A percentile compares a stretch with the other conserved stretches of the same genome.
Evolutionary conservation across 106 monocot genomes (phyloP).

Genomic region (Dioscorea zingiberensis): DNA sequence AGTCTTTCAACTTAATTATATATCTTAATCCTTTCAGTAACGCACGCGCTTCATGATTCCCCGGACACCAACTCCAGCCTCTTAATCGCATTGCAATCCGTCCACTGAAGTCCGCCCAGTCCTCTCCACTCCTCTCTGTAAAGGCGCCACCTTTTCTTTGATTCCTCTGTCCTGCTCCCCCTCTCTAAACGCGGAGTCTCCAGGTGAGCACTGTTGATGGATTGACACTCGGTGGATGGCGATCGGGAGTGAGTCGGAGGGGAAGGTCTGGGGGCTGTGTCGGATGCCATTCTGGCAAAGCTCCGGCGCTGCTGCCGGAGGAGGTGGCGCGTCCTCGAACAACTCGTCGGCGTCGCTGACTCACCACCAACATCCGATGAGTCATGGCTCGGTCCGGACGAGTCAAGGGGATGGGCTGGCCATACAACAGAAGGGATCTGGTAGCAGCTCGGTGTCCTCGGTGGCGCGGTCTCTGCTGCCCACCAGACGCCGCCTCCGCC

Average conservation of each 20-base stretch:
- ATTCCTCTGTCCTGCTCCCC: neutral
- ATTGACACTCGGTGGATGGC: conserved; percentile 29
- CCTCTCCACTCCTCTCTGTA: neutral
- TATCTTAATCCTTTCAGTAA: neutral
- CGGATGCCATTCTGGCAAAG: conserved; percentile 70
- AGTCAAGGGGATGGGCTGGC: conserved; percentile 5
- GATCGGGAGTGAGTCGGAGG: conserved; percentile 13
- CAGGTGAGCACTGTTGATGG: neutral
- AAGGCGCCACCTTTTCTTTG: neutral
- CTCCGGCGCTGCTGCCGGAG: conserved; percentile 5
- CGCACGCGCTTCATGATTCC: neutral
- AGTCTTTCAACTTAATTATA: too few relatives aligned
- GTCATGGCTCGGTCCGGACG: neutral
- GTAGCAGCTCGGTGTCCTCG: conserved; percentile 3
- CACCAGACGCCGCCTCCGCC: conserved; percentile 29
- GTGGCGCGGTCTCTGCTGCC: conserved; percentile 38
- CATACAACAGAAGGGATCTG: neutral
- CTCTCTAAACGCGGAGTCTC: neutral
- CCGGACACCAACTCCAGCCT: neutral
- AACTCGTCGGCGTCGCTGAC: conserved; percentile 29
- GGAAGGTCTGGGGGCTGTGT: conserved; percentile 48
- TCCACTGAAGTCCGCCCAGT: neutral
- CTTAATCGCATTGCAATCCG: neutral
- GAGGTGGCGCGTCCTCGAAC: conserved; percentile 12
- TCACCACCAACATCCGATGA: conserved; percentile 1